Evolutionary conservation across 2,329 filamentous ascomycete genomes (phyloP).

Genomic region (Elsinoe fawcettii): DNA sequence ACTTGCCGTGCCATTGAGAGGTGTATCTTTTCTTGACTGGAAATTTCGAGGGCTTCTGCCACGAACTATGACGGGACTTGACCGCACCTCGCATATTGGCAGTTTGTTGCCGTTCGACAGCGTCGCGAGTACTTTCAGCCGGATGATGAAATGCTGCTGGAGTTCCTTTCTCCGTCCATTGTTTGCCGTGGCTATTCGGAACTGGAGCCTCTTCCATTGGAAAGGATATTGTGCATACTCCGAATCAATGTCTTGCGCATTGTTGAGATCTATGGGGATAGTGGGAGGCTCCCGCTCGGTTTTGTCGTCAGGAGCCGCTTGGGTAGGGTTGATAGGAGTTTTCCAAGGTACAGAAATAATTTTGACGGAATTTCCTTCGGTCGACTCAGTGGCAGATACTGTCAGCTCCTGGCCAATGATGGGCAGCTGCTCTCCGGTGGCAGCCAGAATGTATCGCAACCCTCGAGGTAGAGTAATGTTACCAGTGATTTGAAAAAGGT

Average conservation of each 20-base stretch:
- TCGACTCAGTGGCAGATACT: conserved; percentile 88
- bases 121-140: conserved; percentile 77
- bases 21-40: conserved; percentile 86
- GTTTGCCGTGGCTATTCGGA: conserved; percentile 90
- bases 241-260: conserved; percentile 62
- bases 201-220: conserved; percentile 88
- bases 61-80: conserved; percentile 85
- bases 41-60: conserved; percentile 92
- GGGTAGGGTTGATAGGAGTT: conserved; percentile 64
- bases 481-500: conserved; percentile 92
- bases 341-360: conserved; percentile 98
- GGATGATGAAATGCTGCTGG: conserved; percentile 90
- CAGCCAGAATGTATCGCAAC: conserved; percentile 71
- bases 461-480: conserved; percentile 73
- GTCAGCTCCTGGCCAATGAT: conserved; percentile 77
- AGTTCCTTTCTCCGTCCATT: conserved; percentile 91
- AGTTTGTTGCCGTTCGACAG: conserved; percentile 76
- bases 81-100: conserved; percentile 73
- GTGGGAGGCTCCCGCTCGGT: conserved; percentile 79
- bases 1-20: conserved; percentile 69
- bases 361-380: conserved; percentile 84
- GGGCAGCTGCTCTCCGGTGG: conserved; percentile 74
- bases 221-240: conserved; percentile 89
- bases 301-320: conserved; percentile 58
- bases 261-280: conserved; percentile 62